Conservation (phyloP, 345 rosid species). For the Hypericum androsaemum region DNA sequence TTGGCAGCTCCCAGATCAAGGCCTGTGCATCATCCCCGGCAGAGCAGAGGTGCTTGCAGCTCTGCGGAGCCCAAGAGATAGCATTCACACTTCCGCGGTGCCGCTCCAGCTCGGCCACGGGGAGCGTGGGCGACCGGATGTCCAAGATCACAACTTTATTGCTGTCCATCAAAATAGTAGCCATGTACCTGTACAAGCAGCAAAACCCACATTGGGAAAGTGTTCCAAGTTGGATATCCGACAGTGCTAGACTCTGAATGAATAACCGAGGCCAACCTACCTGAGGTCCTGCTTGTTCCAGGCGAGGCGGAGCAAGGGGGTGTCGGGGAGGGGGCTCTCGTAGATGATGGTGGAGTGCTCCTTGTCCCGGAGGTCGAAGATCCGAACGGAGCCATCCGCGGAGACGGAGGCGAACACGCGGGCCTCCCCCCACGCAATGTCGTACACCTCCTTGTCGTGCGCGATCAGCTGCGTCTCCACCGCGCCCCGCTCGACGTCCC, state of each 20-base stretch:
- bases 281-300: conserved; percentile 83
- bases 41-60: conserved; percentile 68
- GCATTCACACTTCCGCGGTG: conserved; percentile 63
- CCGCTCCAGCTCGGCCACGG: conserved; percentile 71
- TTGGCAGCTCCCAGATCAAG: conserved; percentile 85
- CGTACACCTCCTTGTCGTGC: conserved; percentile 77
- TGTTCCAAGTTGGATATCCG: no score
- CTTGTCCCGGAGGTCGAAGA: conserved; percentile 66
- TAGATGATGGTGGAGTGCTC: conserved; percentile 74
- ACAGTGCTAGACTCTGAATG: no score
- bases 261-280: no score
- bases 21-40: conserved; percentile 84
- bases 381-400: conserved; percentile 69
- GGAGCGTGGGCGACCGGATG: conserved; percentile 57
- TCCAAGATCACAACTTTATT: conserved; percentile 70
- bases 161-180: conserved; percentile 73
- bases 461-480: conserved; percentile 92
- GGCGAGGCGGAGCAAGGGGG: conserved; percentile 59
- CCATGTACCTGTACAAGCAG: conserved; percentile 33
- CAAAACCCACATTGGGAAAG: no score
- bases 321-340: conserved; percentile 72
- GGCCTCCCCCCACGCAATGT: conserved; percentile 78
- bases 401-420: conserved; percentile 73
- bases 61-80: conserved; percentile 80
- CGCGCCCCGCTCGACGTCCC: conserved; percentile 72